phyloP scores from a whole-genome alignment of 2,329 filamentous ascomycete species.

The Arthrobotrys conoides region DNA sequence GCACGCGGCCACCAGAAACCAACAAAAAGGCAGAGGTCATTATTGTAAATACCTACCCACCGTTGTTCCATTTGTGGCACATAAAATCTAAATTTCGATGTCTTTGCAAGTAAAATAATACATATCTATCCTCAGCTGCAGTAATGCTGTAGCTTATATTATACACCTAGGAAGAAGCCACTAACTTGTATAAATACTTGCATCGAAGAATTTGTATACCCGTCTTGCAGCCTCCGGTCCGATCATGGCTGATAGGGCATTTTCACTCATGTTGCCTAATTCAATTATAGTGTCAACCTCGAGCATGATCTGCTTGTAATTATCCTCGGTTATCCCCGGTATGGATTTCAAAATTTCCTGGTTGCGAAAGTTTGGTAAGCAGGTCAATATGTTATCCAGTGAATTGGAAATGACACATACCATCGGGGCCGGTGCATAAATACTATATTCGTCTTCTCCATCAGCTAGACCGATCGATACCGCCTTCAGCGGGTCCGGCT shows the following conservation, averaged over 20 bases:
- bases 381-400: neutral
- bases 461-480: constrained; percentile 84
- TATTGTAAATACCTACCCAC: constrained; percentile 17
- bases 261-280: constrained; percentile 85
- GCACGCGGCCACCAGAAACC: neutral
- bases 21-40: neutral
- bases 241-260: constrained; percentile 80
- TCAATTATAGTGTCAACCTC: constrained; percentile 83
- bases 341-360: constrained; percentile 91
- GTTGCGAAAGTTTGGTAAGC: neutral
- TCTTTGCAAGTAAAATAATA: neutral
- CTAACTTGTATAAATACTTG: constrained; percentile 31
- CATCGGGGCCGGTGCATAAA: constrained; percentile 52
- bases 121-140: neutral
- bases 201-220: constrained; percentile 85
- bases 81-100: constrained; percentile 8
- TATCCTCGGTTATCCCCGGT: constrained; percentile 86
- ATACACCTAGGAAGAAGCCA: neutral
- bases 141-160: too few relatives aligned
- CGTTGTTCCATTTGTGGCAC: constrained; percentile 13
- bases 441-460: constrained; percentile 67
- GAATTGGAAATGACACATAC: constrained; percentile 12
- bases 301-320: constrained; percentile 79
- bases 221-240: constrained; percentile 82
- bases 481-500: constrained; percentile 90